A percentile compares a stretch with the other conserved stretches of the same genome.
Evolutionary conservation across 176 grass and related monocot genomes (phyloP).

Genomic region (Ampelocalamus luodianensis): DNA sequence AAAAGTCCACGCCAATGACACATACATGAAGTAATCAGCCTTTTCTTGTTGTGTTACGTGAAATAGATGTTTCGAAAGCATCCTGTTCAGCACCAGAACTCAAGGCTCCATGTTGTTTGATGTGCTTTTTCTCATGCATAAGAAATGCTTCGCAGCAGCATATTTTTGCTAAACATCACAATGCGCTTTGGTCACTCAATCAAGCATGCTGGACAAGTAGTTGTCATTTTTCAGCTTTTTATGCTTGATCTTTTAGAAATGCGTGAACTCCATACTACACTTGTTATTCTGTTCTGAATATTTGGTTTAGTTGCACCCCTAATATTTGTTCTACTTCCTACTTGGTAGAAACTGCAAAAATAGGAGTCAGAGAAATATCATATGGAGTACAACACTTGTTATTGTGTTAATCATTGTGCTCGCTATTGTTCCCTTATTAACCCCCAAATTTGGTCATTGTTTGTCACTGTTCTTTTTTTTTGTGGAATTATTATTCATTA

Average conservation of each 20-base stretch:
- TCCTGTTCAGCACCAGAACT: background rate
- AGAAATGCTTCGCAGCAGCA: background rate
- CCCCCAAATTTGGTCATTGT: background rate
- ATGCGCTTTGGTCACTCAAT: background rate
- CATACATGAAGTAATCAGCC: background rate
- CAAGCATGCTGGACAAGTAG: background rate
- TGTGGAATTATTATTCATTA: background rate
- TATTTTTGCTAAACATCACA: background rate
- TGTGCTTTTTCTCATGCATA: background rate
- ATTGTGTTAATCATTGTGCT: conserved; percentile 5
- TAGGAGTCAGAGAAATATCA: background rate
- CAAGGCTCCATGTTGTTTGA: background rate
- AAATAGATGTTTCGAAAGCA: conserved; percentile 7
- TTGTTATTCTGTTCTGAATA: background rate
- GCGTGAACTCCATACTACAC: background rate
- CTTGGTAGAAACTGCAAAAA: conserved; percentile 21
- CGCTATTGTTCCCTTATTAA: background rate
- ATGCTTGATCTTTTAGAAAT: conserved; percentile 7
- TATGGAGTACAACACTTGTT: background rate
- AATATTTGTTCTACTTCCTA: conserved; percentile 28
- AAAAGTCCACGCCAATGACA: too few relatives aligned
- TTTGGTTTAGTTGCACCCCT: conserved; percentile 5
- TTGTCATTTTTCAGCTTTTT: background rate
- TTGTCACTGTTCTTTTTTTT: background rate
- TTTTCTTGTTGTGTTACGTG: background rate